Evolutionary conservation across 2,329 filamentous ascomycete species (phyloP), one percentile per base, ranked within the genome.

Genomic region (Aspergillus piperis): DNA sequence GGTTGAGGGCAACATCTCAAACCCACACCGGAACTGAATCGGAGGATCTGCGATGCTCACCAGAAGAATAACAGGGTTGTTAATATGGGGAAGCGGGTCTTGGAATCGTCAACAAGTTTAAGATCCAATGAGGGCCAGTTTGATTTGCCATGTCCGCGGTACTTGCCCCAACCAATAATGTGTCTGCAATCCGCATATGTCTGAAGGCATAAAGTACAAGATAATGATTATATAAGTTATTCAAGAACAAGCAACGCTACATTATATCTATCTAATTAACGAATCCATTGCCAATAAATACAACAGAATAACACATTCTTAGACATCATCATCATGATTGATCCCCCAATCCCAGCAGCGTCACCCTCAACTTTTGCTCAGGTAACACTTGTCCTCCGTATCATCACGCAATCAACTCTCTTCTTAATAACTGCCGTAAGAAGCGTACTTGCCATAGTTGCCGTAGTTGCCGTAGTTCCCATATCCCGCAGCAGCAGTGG

Each of bases 361-460:
- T 36, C 10, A 36, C 32, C 32, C 32, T 5, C 4, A 13, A 36
- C 32, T 36, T 36, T 5, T 36, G 32, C 32, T 36, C 32, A 36
- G 32, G 32, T 36, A 36, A 36, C 32, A 36, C 32, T 36, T 36
- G 32, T 36, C 32, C 32, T 13, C 10, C 11, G 5, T 36, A 2
- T 5, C 32, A 15, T 15, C 11, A 36, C 11, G 11, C 32, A 36
- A 11, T 15, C 11, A 36, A 36, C 11, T 2, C 32, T 2, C 39
- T 10, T 41, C 5, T 23, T 23, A 44, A 8, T 44, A 44, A 13
- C 19, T 44, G 41, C 19, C 44, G 51, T 63, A 62, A 7, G 54
- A 50, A 38, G 54, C 57, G 21, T 62, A 65, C 21, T 54, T 54
- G 30, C 60, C 60, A 17, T 66, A 66, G 38, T 50, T 23, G 15